These are phyloP conservation scores for Candida nonsorbophila DNA, from an alignment of 805 yeast genomes.

Conservation along the genomic window DNA sequence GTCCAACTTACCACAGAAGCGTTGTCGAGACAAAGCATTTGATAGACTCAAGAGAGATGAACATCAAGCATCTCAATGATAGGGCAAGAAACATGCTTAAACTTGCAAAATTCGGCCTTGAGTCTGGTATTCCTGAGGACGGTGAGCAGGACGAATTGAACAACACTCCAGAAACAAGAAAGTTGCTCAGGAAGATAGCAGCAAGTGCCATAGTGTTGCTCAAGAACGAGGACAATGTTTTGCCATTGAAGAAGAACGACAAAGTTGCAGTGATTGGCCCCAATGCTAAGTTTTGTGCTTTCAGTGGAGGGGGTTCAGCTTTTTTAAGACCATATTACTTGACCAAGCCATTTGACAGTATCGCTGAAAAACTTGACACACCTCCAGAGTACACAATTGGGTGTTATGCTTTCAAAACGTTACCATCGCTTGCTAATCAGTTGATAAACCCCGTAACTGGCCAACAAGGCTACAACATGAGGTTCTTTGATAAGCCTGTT, in stretches of 20 bases:
- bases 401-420: constrained; percentile 19
- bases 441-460: constrained; percentile 17
- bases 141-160: constrained; percentile 16
- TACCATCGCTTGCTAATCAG: constrained; percentile 21
- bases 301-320: constrained; percentile 33
- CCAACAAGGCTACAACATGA: constrained; percentile 16
- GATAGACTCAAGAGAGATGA: constrained; percentile 20
- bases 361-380: constrained; percentile 10
- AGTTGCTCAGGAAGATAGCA: constrained; percentile 15
- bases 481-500: constrained; percentile 14
- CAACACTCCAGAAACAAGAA: constrained; percentile 19
- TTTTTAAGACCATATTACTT: constrained; percentile 19
- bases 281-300: constrained; percentile 22
- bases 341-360: constrained; percentile 20
- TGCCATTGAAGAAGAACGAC: constrained; percentile 26
- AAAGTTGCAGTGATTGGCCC: constrained; percentile 28
- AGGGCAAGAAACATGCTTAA: constrained; percentile 21
- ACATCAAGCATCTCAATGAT: constrained; percentile 18
- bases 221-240: constrained; percentile 19
- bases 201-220: constrained; percentile 22
- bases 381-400: constrained; percentile 24
- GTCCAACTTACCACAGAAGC: constrained; percentile 20
- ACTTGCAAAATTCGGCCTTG: constrained; percentile 17
- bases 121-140: constrained; percentile 16
- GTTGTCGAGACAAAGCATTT: constrained; percentile 14